Base-by-base conservation (phyloP, 306 rosid genomes). In the Cotoneaster glaucophyllus region DNA sequence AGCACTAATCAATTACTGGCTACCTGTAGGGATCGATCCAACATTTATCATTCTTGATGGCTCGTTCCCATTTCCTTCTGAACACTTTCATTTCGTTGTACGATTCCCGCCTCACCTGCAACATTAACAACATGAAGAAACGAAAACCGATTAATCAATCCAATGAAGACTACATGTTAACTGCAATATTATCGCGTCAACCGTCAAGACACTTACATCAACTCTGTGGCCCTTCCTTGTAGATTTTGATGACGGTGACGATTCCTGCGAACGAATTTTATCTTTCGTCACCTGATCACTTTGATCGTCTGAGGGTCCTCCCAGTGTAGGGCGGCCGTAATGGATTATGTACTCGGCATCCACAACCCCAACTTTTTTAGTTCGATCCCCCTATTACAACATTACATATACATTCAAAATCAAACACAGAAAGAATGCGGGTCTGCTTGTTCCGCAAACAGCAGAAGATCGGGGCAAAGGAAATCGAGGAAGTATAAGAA, bases 271-370 rank as follows among this genome's bases (percentile, higher is more conserved):
- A 43, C 6, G 54, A 48, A 48, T 48, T 48, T 48, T 15, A 15
- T 15, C 54, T 5, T 50, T 50, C 21, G 54, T 50, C 54, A 17
- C 54, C 21, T 50, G 54, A 50, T 50, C 18, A 5, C 18, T 15
- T 50, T 50, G 54, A 17, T 63, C 69, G 34, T 90, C 90, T n/a
- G 54, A 31, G 74, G 54, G 3, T 50, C 93, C 97, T 54, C 98
- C 97, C 13, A 95, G 91, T n/a, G 98, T 92, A 11, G 97, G 97
- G 61, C 84, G 92, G 81, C 88, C 91, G 54, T 89, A 69, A 74
- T 92, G 98, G 81, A 92, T 70, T 41, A 95, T 64, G 82, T 92
- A 95, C 86, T 95, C 98, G 11, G 97, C 87, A 78, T 92, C 98
- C 24, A 95, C 98, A 32, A 95, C 97, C 45, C 98, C 98, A 63